Percentiles rank a stretch among this genome's conserved stretches.
Conservation (phyloP, 768 basidiomycete species). For the Rhizopogon vulgaris region DNA sequence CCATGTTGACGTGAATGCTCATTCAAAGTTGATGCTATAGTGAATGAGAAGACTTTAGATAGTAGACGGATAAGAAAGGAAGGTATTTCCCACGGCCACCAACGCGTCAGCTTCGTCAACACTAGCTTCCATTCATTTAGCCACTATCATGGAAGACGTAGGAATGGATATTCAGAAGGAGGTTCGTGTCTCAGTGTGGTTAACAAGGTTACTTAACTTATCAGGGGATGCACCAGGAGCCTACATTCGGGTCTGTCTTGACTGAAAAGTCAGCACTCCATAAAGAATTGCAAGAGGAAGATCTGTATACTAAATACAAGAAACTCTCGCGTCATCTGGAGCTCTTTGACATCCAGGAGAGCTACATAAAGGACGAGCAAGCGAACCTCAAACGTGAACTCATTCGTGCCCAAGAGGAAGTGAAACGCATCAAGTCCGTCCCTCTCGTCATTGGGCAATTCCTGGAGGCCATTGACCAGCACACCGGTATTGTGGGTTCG, state of each 20-base stretch:
- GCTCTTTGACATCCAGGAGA: slow-evolving; percentile 90
- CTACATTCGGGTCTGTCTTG: slow-evolving; percentile 81
- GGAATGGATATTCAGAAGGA: slow-evolving; percentile 80
- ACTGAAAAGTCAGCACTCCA: slow-evolving; percentile 85
- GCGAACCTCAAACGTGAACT: slow-evolving; percentile 97
- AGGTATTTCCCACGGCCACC: slow-evolving; percentile 23
- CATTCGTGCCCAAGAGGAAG: slow-evolving; percentile 97
- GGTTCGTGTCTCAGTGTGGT: slow-evolving; percentile 37
- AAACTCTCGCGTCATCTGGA: slow-evolving; percentile 92
- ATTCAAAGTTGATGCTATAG: too few species aligned
- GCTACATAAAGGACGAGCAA: slow-evolving; percentile 98
- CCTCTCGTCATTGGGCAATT: slow-evolving; percentile 99
- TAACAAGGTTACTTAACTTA: slow-evolving; percentile 1
- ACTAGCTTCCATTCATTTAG: slow-evolving; percentile 7
- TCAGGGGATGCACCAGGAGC: slow-evolving; percentile 52
- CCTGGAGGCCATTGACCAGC: slow-evolving; percentile 96
- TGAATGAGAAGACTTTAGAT: too few species aligned
- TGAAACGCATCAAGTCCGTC: slow-evolving; percentile 97
- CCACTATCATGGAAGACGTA: slow-evolving; percentile 73
- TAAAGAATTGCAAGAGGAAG: slow-evolving; percentile 84
- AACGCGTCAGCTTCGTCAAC: slow-evolving; percentile 22
- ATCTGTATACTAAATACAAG: slow-evolving; percentile 96
- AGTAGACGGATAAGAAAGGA: slow-evolving; percentile 14
- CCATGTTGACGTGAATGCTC: slow-evolving; percentile 42
- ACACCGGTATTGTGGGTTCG: slow-evolving; percentile 93